phyloP scores from a whole-genome alignment of 1,284 basidiomycete genomes.

The Cryptococcus deneoformans region DNA sequence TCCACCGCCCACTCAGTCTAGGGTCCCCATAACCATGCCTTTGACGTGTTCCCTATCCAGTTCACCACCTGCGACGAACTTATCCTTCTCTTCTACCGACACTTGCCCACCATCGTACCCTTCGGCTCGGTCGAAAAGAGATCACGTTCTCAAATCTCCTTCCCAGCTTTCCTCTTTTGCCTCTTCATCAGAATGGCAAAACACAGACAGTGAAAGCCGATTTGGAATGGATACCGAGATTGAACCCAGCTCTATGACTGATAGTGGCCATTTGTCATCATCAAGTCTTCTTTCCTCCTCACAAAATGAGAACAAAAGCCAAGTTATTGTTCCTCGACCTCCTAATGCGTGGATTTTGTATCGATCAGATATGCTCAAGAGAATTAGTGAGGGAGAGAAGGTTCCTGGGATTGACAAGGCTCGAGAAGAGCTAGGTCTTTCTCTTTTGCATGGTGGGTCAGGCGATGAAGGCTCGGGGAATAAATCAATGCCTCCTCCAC shows the following conservation, averaged over 20 bases:
- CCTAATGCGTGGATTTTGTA: conserved; percentile 93
- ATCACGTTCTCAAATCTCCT: too few relatives aligned
- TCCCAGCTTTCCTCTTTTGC: not conserved
- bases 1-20: not conserved
- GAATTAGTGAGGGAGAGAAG: conserved; percentile 11
- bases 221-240: not conserved
- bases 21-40: too few relatives aligned
- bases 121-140: too few relatives aligned
- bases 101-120: too few relatives aligned
- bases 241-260: too few relatives aligned
- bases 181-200: conserved; percentile 10
- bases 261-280: too few relatives aligned
- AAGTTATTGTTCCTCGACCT: conserved; percentile 63
- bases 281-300: not conserved
- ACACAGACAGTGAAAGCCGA: conserved; percentile 15
- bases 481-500: too few relatives aligned
- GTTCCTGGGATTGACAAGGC: conserved; percentile 24
- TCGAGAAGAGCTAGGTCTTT: conserved; percentile 16
- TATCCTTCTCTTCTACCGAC: too few relatives aligned
- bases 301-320: not conserved
- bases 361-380: conserved; percentile 62
- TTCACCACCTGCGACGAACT: too few relatives aligned
- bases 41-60: too few relatives aligned
- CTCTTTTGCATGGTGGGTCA: not conserved
- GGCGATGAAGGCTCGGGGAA: too few relatives aligned